Base-by-base conservation (phyloP, 2,329 filamentous ascomycete genomes). In the Monosporascus cannonballus region DNA sequence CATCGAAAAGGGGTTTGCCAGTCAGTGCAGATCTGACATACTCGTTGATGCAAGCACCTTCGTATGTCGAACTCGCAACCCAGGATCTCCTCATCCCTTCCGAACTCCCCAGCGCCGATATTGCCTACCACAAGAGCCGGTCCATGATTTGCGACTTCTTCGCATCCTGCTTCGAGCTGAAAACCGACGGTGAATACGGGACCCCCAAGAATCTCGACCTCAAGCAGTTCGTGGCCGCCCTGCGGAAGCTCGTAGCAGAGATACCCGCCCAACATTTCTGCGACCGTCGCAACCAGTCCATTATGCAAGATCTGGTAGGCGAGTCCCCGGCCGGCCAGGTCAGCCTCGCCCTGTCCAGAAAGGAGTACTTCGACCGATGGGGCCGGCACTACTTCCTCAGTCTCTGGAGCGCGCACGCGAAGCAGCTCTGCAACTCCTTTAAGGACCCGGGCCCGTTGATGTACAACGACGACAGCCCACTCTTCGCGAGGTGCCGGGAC, bases 401-500 rank as follows among this genome's bases (percentile, higher is more conserved):
- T 6, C 69, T 84, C 2, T 75, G 78, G 25, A 74, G 77, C 54
- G 81, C 81, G 0, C 80, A 86, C 58, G 69, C 72, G 1, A 72
- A 75, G 24, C 83, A 85, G 64, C 67, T 78, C 9, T 83, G 81
- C 69, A 84, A 83, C 62, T 78, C 77, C 0, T 85, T 84, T 74
- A 83, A 84, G 60, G 83, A 85, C 54, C 69, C 76, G 0, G 82
- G 82, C 0, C 79, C 81, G 4, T 71, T 80, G 6, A 70, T 74
- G 56, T 85, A 84, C 58, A 75, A 80, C 0, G 11, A 34, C 30
- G 62, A 72, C 1, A 81, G 77, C 49, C 71, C 75, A 0, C 68
- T 84, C 3, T 85, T 86, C 61, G 62, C 66, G 18, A 37, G 49
- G n/a, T 83, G 77, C 59, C 70, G 79, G 8, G 71, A 79, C 47